A percentile compares a stretch with the other conserved stretches of the same genome.
Conservation (phyloP, 106 monocot genomes). For the Chionographis japonica region DNA sequence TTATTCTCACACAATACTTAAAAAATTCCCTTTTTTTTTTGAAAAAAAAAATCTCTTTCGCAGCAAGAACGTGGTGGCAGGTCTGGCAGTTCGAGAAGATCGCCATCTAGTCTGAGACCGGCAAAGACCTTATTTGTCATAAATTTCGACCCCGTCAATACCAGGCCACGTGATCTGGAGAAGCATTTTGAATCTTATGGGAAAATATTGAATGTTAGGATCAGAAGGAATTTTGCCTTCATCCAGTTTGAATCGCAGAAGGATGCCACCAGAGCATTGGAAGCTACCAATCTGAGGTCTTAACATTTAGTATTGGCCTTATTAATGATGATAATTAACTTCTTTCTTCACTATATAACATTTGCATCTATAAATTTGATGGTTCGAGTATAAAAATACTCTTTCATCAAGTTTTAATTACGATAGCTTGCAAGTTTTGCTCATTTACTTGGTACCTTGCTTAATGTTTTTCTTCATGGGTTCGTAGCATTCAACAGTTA, state of each 20-base stretch:
- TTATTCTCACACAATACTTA: too few species aligned
- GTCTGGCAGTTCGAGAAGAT: constrained; percentile 28
- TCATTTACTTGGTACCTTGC: too few species aligned
- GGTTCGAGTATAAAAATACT: too few species aligned
- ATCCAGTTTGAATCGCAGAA: constrained; percentile 35
- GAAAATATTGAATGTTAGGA: constrained; percentile 41
- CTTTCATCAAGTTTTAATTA: too few species aligned
- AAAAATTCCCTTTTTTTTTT: too few species aligned
- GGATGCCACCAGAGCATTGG: constrained; percentile 44
- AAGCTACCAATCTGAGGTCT: constrained; percentile 46
- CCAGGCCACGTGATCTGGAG: constrained; percentile 41
- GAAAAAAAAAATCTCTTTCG: background rate
- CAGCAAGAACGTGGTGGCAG: constrained; percentile 36
- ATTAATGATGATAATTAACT: too few species aligned
- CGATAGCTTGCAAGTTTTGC: too few species aligned
- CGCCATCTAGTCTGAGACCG: constrained; percentile 22
- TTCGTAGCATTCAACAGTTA: too few species aligned
- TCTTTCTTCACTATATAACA: too few species aligned
- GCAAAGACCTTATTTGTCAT: constrained; percentile 51
- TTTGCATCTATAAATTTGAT: too few species aligned
- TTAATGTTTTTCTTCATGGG: too few species aligned
- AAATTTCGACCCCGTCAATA: constrained; percentile 44
- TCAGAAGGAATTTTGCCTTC: constrained; percentile 42
- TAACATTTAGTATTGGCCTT: too few species aligned
- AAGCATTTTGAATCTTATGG: constrained; percentile 50